Conservation (phyloP, 2,329 filamentous ascomycete species). For the Fusarium gaditjirri region DNA sequence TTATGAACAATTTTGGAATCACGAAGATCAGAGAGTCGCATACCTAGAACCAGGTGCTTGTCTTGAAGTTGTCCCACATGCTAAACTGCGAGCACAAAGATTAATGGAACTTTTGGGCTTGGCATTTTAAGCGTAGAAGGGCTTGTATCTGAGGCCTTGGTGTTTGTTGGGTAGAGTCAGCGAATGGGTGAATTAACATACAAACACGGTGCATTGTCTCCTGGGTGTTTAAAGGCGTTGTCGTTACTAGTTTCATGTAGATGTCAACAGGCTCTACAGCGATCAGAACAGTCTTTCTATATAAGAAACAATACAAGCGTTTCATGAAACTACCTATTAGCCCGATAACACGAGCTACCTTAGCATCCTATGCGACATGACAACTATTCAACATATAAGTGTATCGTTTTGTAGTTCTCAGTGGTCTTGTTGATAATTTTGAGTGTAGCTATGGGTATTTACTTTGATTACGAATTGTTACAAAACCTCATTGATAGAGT, state of each 20-base stretch:
- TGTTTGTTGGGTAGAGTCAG: background rate
- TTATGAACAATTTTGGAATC: background rate
- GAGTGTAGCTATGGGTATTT: background rate
- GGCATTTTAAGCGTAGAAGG: background rate
- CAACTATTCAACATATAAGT: background rate
- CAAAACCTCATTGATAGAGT: background rate
- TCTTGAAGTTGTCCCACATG: background rate
- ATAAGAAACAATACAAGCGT: conserved; percentile 14
- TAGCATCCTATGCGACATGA: background rate
- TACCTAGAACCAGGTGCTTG: background rate
- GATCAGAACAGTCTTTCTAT: background rate
- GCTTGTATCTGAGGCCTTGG: background rate
- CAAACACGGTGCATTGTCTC: conserved; percentile 14
- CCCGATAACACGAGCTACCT: background rate
- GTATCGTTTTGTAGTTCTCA: background rate
- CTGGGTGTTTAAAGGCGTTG: conserved; percentile 19
- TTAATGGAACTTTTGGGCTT: background rate
- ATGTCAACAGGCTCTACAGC: conserved; percentile 14
- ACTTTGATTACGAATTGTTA: background rate
- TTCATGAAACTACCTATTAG: background rate
- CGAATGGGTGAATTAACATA: conserved; percentile 3
- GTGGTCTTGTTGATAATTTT: background rate
- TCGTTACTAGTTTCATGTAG: conserved; percentile 25
- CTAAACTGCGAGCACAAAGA: background rate
- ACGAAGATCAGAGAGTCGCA: background rate